Conservation (phyloP, 202 grass and related monocot species). For the Brachypodium distachyon region DNA sequence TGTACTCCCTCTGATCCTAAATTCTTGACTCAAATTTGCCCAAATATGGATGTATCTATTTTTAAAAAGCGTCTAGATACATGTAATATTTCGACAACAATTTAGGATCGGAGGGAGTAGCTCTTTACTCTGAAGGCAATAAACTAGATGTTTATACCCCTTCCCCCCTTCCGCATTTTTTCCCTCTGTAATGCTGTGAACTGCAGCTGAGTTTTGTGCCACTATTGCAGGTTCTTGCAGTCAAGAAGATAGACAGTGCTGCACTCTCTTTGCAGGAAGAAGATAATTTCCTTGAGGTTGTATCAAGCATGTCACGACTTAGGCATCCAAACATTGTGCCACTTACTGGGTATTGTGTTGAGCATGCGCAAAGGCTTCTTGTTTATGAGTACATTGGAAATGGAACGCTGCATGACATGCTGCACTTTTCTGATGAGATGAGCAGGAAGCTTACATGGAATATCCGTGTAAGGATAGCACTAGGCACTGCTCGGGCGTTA, state of each 20-base stretch:
- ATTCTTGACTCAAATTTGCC: too few relatives aligned
- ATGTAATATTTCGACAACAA: too few relatives aligned
- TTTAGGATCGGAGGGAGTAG: too few relatives aligned
- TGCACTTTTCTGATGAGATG: constrained; percentile 79
- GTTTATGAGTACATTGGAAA: constrained; percentile 82
- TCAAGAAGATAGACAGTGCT: constrained; percentile 91
- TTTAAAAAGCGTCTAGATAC: too few relatives aligned
- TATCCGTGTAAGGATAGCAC: constrained; percentile 66
- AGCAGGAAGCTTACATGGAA: constrained; percentile 88
- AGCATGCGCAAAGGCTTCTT: constrained; percentile 88
- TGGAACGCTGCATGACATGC: constrained; percentile 75
- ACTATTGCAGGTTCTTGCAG: constrained; percentile 74
- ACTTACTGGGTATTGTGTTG: constrained; percentile 81
- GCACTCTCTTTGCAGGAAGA: constrained; percentile 88
- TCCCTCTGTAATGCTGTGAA: background rate
- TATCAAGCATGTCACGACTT: constrained; percentile 87
- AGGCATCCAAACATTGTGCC: constrained; percentile 92
- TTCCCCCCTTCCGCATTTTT: background rate
- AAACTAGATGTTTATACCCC: background rate
- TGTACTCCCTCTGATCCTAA: too few relatives aligned
- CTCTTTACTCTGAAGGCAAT: background rate
- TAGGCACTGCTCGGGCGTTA: constrained; percentile 79
- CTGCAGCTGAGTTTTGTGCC: constrained; percentile 9
- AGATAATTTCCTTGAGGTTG: constrained; percentile 85
- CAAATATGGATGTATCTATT: too few relatives aligned